Evolutionary conservation across 2,329 filamentous ascomycete species (phyloP).

Genomic region (Penicillium sp.): DNA sequence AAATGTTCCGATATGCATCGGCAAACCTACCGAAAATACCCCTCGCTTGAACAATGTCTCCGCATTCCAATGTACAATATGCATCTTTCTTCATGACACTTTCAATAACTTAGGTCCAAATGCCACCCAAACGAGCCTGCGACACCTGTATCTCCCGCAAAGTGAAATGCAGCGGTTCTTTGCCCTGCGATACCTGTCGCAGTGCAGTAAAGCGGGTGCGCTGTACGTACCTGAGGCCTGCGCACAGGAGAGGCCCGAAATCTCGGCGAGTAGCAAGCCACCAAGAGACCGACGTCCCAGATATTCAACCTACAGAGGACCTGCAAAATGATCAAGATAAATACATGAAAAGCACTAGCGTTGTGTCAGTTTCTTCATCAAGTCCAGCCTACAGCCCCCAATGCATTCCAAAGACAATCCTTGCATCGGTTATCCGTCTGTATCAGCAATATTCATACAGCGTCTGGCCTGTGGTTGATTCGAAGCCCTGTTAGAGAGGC

Average conservation of each 20-base stretch:
- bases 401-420: constrained; percentile 8
- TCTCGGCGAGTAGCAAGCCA: constrained; percentile 10
- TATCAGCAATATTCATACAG: constrained; percentile 26
- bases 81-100: background rate
- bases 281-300: background rate
- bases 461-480: constrained; percentile 29
- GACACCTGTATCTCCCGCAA: constrained; percentile 31
- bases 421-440: constrained; percentile 17
- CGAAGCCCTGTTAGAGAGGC: constrained; percentile 14
- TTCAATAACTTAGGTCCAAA: background rate
- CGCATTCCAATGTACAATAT: background rate
- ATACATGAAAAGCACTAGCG: background rate
- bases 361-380: background rate
- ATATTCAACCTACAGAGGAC: background rate
- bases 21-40: background rate
- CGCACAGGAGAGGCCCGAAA: constrained; percentile 28
- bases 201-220: constrained; percentile 15
- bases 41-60: background rate
- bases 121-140: constrained; percentile 28
- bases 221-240: constrained; percentile 28
- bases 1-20: background rate
- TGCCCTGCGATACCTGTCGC: constrained; percentile 28
- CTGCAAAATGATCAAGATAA: background rate
- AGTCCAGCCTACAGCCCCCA: background rate
- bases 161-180: constrained; percentile 28